Evolutionary conservation across 371 early-diverging fungal species (phyloP).

Genomic region (Lichtheimia hyalospora): DNA sequence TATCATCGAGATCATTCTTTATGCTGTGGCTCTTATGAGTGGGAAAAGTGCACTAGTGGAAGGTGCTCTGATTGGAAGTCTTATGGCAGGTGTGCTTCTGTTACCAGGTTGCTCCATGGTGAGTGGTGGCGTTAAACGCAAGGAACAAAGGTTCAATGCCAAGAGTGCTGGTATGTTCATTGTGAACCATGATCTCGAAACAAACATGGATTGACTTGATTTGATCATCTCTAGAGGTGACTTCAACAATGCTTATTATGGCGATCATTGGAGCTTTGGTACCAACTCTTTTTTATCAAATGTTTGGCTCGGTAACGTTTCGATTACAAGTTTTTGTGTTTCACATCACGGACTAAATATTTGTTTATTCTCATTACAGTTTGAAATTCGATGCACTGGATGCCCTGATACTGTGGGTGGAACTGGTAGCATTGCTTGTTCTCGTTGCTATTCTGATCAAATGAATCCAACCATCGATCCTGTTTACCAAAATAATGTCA

Average conservation of each 20-base stretch:
- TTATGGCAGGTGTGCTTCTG: slow-evolving; percentile 84
- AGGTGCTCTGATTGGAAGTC: slow-evolving; percentile 91
- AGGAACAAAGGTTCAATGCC: slow-evolving; percentile 92
- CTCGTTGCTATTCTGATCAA: slow-evolving; percentile 65
- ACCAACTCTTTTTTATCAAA: slow-evolving; percentile 92
- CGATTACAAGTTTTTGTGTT: background rate
- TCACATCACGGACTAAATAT: background rate
- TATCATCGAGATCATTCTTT: slow-evolving; percentile 93
- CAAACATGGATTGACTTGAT: background rate
- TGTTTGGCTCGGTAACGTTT: slow-evolving; percentile 73
- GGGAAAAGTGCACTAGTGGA: slow-evolving; percentile 89
- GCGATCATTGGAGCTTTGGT: slow-evolving; percentile 91
- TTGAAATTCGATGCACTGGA: slow-evolving; percentile 58
- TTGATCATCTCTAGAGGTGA: slow-evolving; percentile 62
- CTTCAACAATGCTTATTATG: slow-evolving; percentile 94
- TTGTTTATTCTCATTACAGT: slow-evolving; percentile 28
- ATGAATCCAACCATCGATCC: slow-evolving; percentile 77
- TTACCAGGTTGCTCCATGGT: slow-evolving; percentile 96
- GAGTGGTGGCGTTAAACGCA: slow-evolving; percentile 85
- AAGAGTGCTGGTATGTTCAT: slow-evolving; percentile 78
- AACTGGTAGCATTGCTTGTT: slow-evolving; percentile 49
- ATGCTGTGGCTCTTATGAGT: slow-evolving; percentile 84
- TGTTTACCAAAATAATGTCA: slow-evolving; percentile 78
- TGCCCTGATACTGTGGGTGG: slow-evolving; percentile 40
- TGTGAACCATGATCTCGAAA: background rate